Percentiles rank a stretch among this genome's conserved stretches.
Evolutionary conservation across 805 yeast species (phyloP).

Genomic region (Candida manassasensis): DNA sequence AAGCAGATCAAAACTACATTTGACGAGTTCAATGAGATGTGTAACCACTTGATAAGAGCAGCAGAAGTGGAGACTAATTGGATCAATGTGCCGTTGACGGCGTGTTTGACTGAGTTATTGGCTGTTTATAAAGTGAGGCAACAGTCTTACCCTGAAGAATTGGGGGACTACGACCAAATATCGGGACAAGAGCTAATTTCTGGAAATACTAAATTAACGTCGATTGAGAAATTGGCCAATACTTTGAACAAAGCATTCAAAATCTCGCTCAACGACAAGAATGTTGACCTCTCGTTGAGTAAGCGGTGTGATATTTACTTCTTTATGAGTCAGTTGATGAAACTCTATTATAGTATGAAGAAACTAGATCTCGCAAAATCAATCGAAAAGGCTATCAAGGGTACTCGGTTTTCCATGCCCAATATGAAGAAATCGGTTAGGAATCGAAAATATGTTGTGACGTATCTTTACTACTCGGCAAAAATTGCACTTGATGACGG

Average conservation of each 20-base stretch:
- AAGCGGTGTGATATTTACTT: constrained; percentile 65
- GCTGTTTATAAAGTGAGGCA: constrained; percentile 35
- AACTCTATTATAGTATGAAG: constrained; percentile 60
- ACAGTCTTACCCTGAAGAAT: constrained; percentile 22
- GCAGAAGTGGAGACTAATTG: constrained; percentile 52
- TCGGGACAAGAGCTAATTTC: constrained; percentile 14
- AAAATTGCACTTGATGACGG: constrained; percentile 61
- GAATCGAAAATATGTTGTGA: constrained; percentile 44
- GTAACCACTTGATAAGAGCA: constrained; percentile 45
- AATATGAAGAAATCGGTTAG: constrained; percentile 32
- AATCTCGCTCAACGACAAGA: constrained; percentile 73
- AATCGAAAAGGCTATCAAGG: constrained; percentile 62
- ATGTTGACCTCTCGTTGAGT: constrained; percentile 42
- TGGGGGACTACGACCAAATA: constrained; percentile 8
- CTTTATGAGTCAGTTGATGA: constrained; percentile 65
- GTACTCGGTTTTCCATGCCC: constrained; percentile 53
- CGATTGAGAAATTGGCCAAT: constrained; percentile 53
- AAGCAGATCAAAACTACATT: constrained; percentile 32
- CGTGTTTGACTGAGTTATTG: constrained; percentile 36
- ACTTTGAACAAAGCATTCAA: constrained; percentile 71
- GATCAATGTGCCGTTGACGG: constrained; percentile 44
- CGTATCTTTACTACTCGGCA: constrained; percentile 67
- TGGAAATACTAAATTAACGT: constrained; percentile 17
- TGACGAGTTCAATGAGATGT: constrained; percentile 35
- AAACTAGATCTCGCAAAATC: constrained; percentile 72